Evolutionary conservation across 2,329 filamentous ascomycete species (phyloP).

Genomic region (Cyphellophora europaea): DNA sequence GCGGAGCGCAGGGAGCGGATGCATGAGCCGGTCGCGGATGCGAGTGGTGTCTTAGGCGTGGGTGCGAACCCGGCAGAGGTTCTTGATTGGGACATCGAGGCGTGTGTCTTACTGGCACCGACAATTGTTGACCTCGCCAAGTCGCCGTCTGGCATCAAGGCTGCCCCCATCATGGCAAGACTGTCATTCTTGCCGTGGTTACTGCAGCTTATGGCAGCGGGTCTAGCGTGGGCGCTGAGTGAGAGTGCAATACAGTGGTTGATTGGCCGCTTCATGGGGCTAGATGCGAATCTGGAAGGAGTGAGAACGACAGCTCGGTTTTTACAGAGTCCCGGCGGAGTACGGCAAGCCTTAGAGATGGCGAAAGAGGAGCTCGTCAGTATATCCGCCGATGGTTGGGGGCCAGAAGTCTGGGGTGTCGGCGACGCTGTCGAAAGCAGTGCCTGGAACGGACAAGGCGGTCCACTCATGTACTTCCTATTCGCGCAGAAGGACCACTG

Average conservation of each 20-base stretch:
- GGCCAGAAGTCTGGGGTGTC: constrained; percentile 50
- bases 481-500: constrained; percentile 53
- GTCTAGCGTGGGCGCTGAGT: constrained; percentile 36
- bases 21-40: constrained; percentile 1
- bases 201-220: constrained; percentile 28
- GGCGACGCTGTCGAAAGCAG: constrained; percentile 13
- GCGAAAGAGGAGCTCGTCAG: constrained; percentile 48
- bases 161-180: constrained; percentile 49
- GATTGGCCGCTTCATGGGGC: constrained; percentile 33
- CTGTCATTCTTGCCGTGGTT: constrained; percentile 30
- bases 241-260: constrained; percentile 28
- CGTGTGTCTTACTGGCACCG: constrained; percentile 61
- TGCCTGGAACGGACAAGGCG: not conserved
- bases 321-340: constrained; percentile 37
- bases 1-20: not conserved
- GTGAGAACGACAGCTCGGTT: constrained; percentile 42
- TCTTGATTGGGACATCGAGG: constrained; percentile 29
- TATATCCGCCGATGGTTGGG: constrained; percentile 49
- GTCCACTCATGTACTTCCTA: constrained; percentile 44
- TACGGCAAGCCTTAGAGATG: constrained; percentile 49
- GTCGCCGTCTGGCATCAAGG: constrained; percentile 54
- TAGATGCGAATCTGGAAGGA: constrained; percentile 29
- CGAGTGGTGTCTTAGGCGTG: not conserved
- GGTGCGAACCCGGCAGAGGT: not conserved
- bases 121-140: constrained; percentile 62